phyloP scores from a whole-genome alignment of 2,329 filamentous ascomycete genomes.

The Aureobasidium mangrovei region DNA sequence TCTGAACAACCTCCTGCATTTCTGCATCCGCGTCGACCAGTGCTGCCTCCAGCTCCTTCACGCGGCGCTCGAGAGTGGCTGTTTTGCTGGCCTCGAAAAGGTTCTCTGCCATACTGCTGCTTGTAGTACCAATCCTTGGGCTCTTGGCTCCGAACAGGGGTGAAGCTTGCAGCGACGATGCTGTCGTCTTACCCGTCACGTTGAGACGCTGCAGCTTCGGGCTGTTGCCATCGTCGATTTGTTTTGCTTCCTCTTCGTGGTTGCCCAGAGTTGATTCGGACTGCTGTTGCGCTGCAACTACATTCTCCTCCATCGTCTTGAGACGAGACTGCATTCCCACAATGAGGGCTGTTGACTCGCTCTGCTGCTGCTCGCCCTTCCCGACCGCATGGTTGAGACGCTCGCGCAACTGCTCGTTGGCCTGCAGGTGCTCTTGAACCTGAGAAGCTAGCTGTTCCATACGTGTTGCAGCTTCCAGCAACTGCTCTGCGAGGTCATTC shows the following conservation, averaged over 20 bases:
- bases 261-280: constrained; percentile 75
- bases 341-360: constrained; percentile 70
- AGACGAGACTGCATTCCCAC: constrained; percentile 74
- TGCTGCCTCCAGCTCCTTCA: constrained; percentile 77
- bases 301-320: constrained; percentile 71
- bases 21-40: constrained; percentile 66
- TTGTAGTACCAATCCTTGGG: constrained; percentile 52
- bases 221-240: constrained; percentile 68
- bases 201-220: constrained; percentile 68
- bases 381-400: constrained; percentile 72
- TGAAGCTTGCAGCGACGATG: constrained; percentile 38
- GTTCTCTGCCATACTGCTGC: constrained; percentile 43
- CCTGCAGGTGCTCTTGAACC: constrained; percentile 70
- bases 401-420: constrained; percentile 64
- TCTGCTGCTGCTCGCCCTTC: constrained; percentile 77
- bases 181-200: constrained; percentile 44
- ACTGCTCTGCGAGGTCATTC: constrained; percentile 56
- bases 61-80: constrained; percentile 50
- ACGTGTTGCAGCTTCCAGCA: constrained; percentile 63
- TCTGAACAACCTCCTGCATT: constrained; percentile 74
- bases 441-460: constrained; percentile 73
- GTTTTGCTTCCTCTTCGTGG: constrained; percentile 77
- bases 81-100: constrained; percentile 11
- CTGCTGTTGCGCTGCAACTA: constrained; percentile 72
- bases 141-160: constrained; percentile 47